Evolutionary conservation across 306 rosid genomes (phyloP).

Genomic region (Vigna angularis): DNA sequence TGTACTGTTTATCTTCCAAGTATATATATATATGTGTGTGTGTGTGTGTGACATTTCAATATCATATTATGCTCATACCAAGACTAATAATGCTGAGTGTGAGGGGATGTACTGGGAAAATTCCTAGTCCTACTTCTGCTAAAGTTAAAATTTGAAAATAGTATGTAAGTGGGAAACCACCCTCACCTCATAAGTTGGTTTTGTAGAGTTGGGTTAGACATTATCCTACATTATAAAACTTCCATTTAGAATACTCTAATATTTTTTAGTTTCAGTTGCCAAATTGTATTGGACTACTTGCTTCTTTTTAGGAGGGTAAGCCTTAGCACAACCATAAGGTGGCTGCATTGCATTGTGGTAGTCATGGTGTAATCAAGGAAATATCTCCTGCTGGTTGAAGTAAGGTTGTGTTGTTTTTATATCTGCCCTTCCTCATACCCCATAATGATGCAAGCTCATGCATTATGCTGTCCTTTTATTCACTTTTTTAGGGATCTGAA

Average conservation of each 20-base stretch:
- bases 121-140: no score
- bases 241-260: neutral
- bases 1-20: neutral
- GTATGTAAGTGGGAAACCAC: no score
- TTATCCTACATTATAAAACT: neutral
- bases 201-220: no score
- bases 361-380: neutral
- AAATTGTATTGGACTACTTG: neutral
- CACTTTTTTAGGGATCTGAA: neutral
- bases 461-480: neutral
- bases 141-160: no score
- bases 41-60: no score
- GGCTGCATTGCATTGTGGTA: neutral
- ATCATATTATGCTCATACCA: no score
- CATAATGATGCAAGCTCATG: neutral
- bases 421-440: neutral
- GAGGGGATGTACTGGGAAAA: no score
- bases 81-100: no score
- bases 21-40: no score
- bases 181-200: no score
- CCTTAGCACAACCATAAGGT: neutral
- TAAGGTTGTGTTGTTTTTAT: neutral
- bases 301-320: conserved; percentile 12
- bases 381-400: neutral
- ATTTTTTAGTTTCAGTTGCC: neutral